Evolutionary conservation across 1,284 basidiomycete genomes (phyloP), one percentile per base, ranked within the genome.

Genomic region (Apiotrichum laibachii): DNA sequence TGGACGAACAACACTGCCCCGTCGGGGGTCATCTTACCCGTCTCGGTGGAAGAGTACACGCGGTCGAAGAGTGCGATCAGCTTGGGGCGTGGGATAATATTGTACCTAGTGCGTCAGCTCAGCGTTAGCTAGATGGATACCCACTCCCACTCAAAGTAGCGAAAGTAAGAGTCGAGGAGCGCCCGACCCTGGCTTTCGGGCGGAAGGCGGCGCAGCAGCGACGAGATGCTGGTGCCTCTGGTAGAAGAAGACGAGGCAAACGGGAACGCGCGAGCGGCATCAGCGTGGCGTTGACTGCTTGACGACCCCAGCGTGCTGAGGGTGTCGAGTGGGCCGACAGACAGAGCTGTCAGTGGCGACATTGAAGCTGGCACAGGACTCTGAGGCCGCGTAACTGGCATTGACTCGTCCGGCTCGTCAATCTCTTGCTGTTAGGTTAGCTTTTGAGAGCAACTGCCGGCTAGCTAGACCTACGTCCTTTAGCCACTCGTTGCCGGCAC

Each of bases 401-500:
- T 15, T 2, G 40, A 26, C 5, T 48, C 33, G 11, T 51, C 63
- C 2, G 50, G 49, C 43, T 61, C 62, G 5, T 55, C 49, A 33
- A 61, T 44, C 34, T 65, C 66, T 65, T 66, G 64, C 61, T 64
- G 43, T 6, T 1, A 15, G 39, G 43, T 49, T 19, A 21, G 40
- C 22, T 16, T 0, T 5, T 13, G 18, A 22, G 34, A 42, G n/a
- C n/a, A 15, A 4, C 2, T 26, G 22, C 26, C 7, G 4, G 4
- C 7, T 31, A 31, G 26, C 26, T 11, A 18, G 13, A 57, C 65
- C 55, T 48, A 67, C 66, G 31, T 72, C 65, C 43, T 70, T 69
- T 37, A 72, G 35, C 70, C 70, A 72, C 56, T 72, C 68, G n/a
- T 60, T 67, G 1, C 63, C 68, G 0, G 68, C 70, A 3, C 64